Evolutionary conservation across 2,329 filamentous ascomycete genomes (phyloP).

Genomic region (Xylaria sp.): DNA sequence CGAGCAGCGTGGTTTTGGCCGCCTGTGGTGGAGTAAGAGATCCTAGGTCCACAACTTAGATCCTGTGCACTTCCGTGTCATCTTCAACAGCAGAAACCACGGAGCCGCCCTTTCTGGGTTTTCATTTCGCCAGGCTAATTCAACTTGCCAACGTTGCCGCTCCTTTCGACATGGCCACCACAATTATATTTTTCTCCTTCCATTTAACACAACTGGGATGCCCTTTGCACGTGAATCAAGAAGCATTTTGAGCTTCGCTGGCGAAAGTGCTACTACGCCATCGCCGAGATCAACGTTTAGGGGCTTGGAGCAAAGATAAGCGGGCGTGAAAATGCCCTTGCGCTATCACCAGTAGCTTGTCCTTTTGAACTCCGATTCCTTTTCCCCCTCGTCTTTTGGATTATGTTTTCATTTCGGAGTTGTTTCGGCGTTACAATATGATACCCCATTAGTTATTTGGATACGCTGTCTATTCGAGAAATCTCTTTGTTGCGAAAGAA

Average conservation of each 20-base stretch:
- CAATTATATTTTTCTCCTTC: conserved; percentile 37
- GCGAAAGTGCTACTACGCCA: conserved; percentile 55
- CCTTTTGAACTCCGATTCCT: conserved; percentile 39
- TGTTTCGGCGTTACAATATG: conserved; percentile 54
- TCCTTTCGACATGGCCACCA: conserved; percentile 30
- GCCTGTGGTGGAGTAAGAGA: conserved; percentile 52
- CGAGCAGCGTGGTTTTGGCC: conserved; percentile 67
- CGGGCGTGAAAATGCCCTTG: conserved; percentile 53
- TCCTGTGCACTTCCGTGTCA: conserved; percentile 34
- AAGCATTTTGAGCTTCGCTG: conserved; percentile 41
- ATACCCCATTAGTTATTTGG: conserved; percentile 64
- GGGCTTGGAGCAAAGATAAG: conserved; percentile 37
- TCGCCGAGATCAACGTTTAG: conserved; percentile 48
- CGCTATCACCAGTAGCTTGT: conserved; percentile 51
- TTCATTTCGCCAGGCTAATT: conserved; percentile 45
- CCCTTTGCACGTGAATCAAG: conserved; percentile 47
- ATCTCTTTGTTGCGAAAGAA: conserved; percentile 37
- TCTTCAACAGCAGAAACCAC: conserved; percentile 41
- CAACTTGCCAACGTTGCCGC: conserved; percentile 51
- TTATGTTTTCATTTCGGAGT: conserved; percentile 34
- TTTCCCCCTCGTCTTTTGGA: conserved; percentile 31
- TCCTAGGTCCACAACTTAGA: conserved; percentile 39
- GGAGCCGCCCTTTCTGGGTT: background rate
- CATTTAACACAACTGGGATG: conserved; percentile 39
- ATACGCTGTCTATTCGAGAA: conserved; percentile 61